These are phyloP conservation scores for Asclepias syriaca DNA, from an alignment of 257 asterid species.

Conservation along the genomic window DNA sequence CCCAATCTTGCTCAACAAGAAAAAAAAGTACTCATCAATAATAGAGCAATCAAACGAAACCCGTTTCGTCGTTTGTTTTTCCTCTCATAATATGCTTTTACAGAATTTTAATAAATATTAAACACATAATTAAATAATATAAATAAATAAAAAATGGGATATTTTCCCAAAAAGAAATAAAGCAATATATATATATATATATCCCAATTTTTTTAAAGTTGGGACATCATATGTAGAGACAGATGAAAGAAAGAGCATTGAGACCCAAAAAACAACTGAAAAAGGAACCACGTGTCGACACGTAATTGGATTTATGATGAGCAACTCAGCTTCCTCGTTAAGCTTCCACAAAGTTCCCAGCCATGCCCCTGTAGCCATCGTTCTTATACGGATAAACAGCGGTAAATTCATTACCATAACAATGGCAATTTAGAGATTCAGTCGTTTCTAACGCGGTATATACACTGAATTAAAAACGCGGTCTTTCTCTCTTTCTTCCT, in stretches of 20 bases:
- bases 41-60: too few relatives aligned
- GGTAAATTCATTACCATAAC: background rate
- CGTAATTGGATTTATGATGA: conserved; percentile 28
- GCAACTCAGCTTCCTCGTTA: conserved; percentile 37
- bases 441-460: conserved; percentile 41
- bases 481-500: conserved; percentile 2
- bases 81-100: too few relatives aligned
- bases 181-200: too few relatives aligned
- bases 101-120: too few relatives aligned
- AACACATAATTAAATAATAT: too few relatives aligned
- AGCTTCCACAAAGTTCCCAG: conserved; percentile 23
- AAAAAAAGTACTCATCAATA: too few relatives aligned
- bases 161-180: too few relatives aligned
- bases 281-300: conserved; percentile 15
- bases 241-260: background rate
- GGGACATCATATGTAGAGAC: background rate
- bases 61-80: too few relatives aligned
- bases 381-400: background rate
- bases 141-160: too few relatives aligned
- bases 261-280: background rate
- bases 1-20: too few relatives aligned
- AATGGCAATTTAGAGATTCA: conserved; percentile 8
- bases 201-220: background rate
- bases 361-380: background rate
- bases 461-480: conserved; percentile 50